A percentile compares a stretch with the other conserved stretches of the same genome.
phyloP scores from a whole-genome alignment of 2,329 filamentous ascomycete genomes.

The Dothiorella sarmentorum region DNA sequence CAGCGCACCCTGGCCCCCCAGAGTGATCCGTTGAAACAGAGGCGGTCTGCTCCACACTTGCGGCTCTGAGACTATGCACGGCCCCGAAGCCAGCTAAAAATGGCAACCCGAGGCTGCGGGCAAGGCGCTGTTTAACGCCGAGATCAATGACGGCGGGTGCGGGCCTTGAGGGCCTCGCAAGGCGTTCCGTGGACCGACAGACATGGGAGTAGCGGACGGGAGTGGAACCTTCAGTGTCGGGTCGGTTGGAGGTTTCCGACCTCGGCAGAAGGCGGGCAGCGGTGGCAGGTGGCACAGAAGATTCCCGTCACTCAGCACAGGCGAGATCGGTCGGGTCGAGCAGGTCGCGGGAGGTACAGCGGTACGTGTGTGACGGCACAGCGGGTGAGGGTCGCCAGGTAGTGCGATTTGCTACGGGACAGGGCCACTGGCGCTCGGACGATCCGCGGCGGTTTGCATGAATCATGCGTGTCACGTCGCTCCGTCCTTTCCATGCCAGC shows the following conservation, averaged over 20 bases:
- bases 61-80: neutral
- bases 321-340: neutral
- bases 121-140: neutral
- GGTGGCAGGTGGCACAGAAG: neutral
- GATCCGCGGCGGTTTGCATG: too few relatives aligned
- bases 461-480: too few relatives aligned
- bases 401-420: too few relatives aligned
- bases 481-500: neutral
- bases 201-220: too few relatives aligned
- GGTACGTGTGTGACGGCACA: neutral
- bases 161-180: too few relatives aligned
- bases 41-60: constrained; percentile 9
- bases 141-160: neutral
- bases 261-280: neutral
- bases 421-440: too few relatives aligned
- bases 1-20: neutral
- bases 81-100: neutral
- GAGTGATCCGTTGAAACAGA: neutral
- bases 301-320: neutral
- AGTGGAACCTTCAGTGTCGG: too few relatives aligned
- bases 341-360: neutral
- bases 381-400: too few relatives aligned
- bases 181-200: too few relatives aligned
- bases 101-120: neutral
- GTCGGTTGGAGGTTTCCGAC: neutral